These are phyloP conservation scores for Fraxinus albicans DNA, from an alignment of 305 asterid species.

Conservation along the genomic window DNA sequence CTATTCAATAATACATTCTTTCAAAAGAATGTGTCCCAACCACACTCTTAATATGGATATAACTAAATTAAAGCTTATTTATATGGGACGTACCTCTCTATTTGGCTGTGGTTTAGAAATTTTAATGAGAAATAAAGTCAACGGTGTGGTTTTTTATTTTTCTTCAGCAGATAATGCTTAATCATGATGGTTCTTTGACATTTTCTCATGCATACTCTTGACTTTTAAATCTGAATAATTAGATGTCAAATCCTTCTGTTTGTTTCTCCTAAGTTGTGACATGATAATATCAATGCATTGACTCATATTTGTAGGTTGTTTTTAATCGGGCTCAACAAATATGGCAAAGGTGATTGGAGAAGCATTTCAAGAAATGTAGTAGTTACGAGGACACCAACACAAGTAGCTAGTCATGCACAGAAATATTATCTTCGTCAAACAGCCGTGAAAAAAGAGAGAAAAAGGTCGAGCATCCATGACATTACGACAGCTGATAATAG, in stretches of 20 bases:
- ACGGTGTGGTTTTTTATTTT: too few species aligned
- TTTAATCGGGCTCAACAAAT: slow-evolving; percentile 40
- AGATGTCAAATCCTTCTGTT: neutral
- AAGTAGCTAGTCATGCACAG: slow-evolving; percentile 60
- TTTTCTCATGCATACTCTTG: neutral
- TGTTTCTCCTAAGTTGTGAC: neutral
- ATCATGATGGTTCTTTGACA: neutral
- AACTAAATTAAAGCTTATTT: neutral
- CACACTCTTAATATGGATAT: neutral
- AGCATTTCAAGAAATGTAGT: slow-evolving; percentile 59
- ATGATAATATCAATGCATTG: neutral
- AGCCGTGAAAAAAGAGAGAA: slow-evolving; percentile 43
- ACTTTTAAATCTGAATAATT: neutral
- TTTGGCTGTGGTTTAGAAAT: neutral
- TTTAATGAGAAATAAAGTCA: neutral
- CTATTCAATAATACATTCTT: too few species aligned
- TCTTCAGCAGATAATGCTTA: too few species aligned
- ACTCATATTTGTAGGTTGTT: slow-evolving; percentile 32
- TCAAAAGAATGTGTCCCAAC: too few species aligned
- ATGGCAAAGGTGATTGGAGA: slow-evolving; percentile 61
- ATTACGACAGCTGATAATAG: slow-evolving; percentile 40
- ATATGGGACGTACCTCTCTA: neutral
- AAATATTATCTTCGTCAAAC: slow-evolving; percentile 45
- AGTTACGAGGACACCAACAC: slow-evolving; percentile 51
- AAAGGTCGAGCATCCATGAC: slow-evolving; percentile 57